Evolutionary conservation across 192 early-diverging fungal genomes (phyloP).

Genomic region (Endogone sp.): DNA sequence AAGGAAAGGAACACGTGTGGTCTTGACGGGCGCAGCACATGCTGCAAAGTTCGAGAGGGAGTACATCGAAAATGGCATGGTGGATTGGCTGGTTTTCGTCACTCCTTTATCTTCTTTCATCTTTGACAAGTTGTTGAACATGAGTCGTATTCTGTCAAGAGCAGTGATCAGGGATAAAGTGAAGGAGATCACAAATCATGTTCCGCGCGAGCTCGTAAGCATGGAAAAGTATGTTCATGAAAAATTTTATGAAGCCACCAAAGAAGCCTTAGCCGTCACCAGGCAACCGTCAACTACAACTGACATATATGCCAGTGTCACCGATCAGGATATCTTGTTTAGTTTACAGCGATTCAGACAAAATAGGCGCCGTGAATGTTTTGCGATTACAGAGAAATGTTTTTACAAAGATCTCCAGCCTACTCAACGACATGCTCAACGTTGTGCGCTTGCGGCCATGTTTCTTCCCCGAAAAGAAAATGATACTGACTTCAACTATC

Average conservation of each 20-base stretch:
- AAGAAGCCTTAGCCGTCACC: too few species aligned
- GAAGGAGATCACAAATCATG: conserved; percentile 20
- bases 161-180: too few species aligned
- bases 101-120: conserved; percentile 13
- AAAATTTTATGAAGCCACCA: too few species aligned
- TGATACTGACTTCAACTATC: too few species aligned
- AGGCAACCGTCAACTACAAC: too few species aligned
- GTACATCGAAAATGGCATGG: conserved; percentile 14
- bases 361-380: too few species aligned
- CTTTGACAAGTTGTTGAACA: neutral
- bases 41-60: conserved; percentile 21
- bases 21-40: conserved; percentile 23
- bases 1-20: conserved; percentile 18
- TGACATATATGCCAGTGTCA: too few species aligned
- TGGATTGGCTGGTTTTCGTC: conserved; percentile 15
- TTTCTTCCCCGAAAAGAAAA: conserved; percentile 22
- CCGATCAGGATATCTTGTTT: too few species aligned
- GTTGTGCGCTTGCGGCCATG: conserved; percentile 15
- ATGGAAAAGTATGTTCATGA: conserved; percentile 4
- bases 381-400: too few species aligned
- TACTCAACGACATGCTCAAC: conserved; percentile 1
- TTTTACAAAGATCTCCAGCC: conserved; percentile 6
- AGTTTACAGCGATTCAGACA: too few species aligned
- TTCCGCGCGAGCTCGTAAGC: conserved; percentile 23
- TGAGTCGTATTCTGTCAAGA: too few species aligned